Evolutionary conservation across 176 grass and related monocot genomes (phyloP).

Genomic region (Cenchrus purpureus): DNA sequence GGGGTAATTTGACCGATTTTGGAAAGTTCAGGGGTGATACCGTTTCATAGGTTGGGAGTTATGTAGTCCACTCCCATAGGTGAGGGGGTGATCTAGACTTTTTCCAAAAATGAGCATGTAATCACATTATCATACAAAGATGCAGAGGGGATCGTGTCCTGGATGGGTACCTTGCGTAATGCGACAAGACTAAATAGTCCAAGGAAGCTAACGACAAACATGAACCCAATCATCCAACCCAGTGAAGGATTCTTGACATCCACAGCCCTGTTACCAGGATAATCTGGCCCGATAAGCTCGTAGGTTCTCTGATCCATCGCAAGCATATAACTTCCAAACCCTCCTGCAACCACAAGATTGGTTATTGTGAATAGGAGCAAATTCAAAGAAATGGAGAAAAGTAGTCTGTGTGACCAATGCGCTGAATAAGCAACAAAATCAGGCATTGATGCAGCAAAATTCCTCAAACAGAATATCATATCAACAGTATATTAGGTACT

Average conservation of each 20-base stretch:
- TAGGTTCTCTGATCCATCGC: constrained; percentile 92
- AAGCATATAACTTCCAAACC: constrained; percentile 85
- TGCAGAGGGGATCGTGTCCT: neutral
- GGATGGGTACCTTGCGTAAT: constrained; percentile 68
- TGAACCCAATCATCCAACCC: constrained; percentile 92
- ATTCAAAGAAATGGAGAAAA: neutral
- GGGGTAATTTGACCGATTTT: too few relatives aligned
- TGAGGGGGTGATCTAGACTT: too few relatives aligned
- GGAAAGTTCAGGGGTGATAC: too few relatives aligned
- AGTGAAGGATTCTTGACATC: constrained; percentile 95
- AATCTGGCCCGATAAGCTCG: constrained; percentile 85
- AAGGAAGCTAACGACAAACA: constrained; percentile 89
- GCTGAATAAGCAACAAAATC: neutral
- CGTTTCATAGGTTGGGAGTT: too few relatives aligned
- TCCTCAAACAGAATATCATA: neutral
- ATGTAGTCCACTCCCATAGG: too few relatives aligned
- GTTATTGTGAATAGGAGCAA: neutral
- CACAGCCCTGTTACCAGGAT: constrained; percentile 81
- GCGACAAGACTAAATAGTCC: constrained; percentile 92
- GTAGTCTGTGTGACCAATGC: neutral
- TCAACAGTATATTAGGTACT: neutral
- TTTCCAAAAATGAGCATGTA: neutral
- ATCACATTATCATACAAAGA: neutral
- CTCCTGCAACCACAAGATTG: constrained; percentile 59
- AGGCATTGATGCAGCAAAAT: neutral